Evolutionary conservation across 2,329 filamentous ascomycete species (phyloP).

Genomic region (Fusarium annulatum): DNA sequence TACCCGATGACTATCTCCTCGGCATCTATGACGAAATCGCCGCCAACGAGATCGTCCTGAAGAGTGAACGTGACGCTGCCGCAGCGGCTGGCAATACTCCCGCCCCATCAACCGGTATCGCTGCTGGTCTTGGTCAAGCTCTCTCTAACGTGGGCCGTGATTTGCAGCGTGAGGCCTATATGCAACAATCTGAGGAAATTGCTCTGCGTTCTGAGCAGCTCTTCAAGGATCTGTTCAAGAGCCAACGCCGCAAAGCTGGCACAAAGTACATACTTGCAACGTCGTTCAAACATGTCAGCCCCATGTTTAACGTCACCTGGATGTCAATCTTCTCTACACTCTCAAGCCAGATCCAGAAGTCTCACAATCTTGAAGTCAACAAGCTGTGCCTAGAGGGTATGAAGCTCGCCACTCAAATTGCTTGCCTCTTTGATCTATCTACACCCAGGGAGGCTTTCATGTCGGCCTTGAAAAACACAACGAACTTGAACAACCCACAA

Average conservation of each 20-base stretch:
- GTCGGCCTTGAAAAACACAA: conserved; percentile 89
- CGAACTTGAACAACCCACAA: conserved; percentile 93
- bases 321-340: conserved; percentile 98
- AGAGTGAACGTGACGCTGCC: conserved; percentile 90
- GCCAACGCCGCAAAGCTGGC: conserved; percentile 80
- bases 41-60: conserved; percentile 91
- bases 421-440: conserved; percentile 91
- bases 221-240: conserved; percentile 92
- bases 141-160: conserved; percentile 93
- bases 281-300: conserved; percentile 92
- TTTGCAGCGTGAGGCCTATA: conserved; percentile 89
- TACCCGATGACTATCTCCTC: conserved; percentile 91
- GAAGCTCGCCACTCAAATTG: conserved; percentile 91
- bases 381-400: conserved; percentile 94
- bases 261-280: conserved; percentile 90
- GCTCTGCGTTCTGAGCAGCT: conserved; percentile 78
- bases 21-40: conserved; percentile 94
- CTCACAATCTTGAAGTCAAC: conserved; percentile 91
- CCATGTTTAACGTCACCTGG: conserved; percentile 99
- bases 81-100: conserved; percentile 77
- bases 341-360: conserved; percentile 92
- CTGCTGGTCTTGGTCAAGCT: conserved; percentile 86
- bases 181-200: conserved; percentile 96
- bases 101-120: conserved; percentile 74
- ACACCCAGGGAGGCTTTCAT: conserved; percentile 97